These are phyloP conservation scores for Mentha longifolia DNA, from an alignment of 257 asterid species.

Conservation along the genomic window DNA sequence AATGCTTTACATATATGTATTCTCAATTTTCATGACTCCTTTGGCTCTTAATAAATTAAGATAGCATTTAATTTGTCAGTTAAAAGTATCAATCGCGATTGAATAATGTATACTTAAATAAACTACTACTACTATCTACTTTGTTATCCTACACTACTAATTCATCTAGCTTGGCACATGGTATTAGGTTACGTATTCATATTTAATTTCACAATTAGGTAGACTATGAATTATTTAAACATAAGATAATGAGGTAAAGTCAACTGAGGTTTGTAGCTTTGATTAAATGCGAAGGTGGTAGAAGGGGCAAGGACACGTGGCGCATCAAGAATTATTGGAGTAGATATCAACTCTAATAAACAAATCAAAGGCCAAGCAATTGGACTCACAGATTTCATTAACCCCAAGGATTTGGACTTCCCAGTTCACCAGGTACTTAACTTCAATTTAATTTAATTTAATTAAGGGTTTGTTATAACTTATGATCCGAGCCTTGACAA, in stretches of 20 bases:
- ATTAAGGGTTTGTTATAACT: no score
- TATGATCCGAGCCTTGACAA: no score
- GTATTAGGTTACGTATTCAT: no score
- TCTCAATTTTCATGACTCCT: background rate
- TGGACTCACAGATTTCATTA: slow-evolving; percentile 85
- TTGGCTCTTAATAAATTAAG: background rate
- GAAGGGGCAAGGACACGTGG: slow-evolving; percentile 89
- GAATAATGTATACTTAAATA: background rate
- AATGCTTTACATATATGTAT: background rate
- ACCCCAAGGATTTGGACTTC: slow-evolving; percentile 65
- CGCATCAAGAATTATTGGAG: slow-evolving; percentile 82
- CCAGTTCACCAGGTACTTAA: slow-evolving; percentile 67
- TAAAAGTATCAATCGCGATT: background rate
- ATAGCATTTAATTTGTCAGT: background rate
- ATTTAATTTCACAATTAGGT: no score
- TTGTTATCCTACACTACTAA: no score
- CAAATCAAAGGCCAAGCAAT: slow-evolving; percentile 70
- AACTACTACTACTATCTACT: no score
- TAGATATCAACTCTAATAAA: slow-evolving; percentile 70
- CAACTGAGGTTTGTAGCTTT: no score
- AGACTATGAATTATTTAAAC: no score
- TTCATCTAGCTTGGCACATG: no score
- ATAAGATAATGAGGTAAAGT: no score
- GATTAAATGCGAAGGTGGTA: slow-evolving; percentile 60
- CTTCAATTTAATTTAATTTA: no score